Evolutionary conservation across 2,329 filamentous ascomycete genomes (phyloP).

Genomic region (Catunica adiposa): DNA sequence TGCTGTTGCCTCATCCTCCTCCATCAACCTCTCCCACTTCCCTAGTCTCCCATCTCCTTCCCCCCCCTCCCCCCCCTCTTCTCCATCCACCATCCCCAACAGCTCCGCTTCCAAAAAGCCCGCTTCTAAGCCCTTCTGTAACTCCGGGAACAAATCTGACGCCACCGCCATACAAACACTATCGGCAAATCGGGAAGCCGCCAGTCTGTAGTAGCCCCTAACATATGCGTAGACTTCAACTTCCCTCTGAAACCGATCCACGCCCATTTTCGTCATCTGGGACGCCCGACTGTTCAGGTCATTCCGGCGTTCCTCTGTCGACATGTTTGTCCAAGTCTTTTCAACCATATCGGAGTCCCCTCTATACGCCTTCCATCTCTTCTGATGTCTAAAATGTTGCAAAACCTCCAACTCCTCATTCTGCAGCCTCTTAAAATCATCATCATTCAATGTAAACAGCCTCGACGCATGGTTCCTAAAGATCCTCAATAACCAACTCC

Average conservation of each 20-base stretch:
- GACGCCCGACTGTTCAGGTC: conserved; percentile 28
- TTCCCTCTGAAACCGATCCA: conserved; percentile 43
- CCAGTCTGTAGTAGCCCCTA: conserved; percentile 52
- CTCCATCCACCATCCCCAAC: conserved; percentile 21
- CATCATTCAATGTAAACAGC: conserved; percentile 40
- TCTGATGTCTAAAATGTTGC: conserved; percentile 31
- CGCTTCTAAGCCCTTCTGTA: conserved; percentile 17
- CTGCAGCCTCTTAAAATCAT: conserved; percentile 30
- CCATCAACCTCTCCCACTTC: conserved; percentile 25
- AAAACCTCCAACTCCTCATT: conserved; percentile 31
- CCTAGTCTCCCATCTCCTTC: conserved; percentile 26
- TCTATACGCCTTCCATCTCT: conserved; percentile 30
- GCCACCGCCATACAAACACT: conserved; percentile 30
- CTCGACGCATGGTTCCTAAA: conserved; percentile 37
- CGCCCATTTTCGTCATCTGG: conserved; percentile 32
- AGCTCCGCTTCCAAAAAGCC: conserved; percentile 29
- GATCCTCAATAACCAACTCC: conserved; percentile 25
- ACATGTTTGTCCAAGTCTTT: conserved; percentile 29
- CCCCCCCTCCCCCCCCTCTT: conserved; percentile 27
- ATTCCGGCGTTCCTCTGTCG: conserved; percentile 29
- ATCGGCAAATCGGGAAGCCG: conserved; percentile 48
- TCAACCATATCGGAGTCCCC: conserved; percentile 16
- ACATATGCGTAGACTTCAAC: conserved; percentile 46
- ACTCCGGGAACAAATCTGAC: conserved; percentile 33
- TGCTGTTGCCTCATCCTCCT: conserved; percentile 30